Conservation (phyloP, 2,329 filamentous ascomycete species). For the Fusarium domesticum region DNA sequence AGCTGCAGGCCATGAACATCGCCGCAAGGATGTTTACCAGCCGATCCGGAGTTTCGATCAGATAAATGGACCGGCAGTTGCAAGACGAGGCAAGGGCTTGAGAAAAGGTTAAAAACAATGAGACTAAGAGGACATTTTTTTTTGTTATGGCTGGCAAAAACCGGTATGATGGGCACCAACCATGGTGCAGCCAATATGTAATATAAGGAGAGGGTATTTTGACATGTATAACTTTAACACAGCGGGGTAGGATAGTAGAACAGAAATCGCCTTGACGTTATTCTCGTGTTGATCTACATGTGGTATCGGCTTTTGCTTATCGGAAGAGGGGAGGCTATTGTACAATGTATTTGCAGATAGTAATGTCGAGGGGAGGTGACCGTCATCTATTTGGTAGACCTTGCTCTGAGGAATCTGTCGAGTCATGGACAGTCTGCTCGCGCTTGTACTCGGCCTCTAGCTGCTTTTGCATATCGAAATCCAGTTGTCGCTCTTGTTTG, state of each 20-base stretch:
- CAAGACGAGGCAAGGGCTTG: background rate
- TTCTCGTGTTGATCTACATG: constrained; percentile 4
- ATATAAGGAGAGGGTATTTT: constrained; percentile 14
- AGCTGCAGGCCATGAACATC: constrained; percentile 97
- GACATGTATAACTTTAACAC: constrained; percentile 22
- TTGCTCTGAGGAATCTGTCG: constrained; percentile 29
- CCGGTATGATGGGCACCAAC: constrained; percentile 8
- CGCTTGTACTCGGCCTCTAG: constrained; percentile 90
- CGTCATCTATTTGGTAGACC: constrained; percentile 27
- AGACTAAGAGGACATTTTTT: constrained; percentile 10
- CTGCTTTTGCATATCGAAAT: constrained; percentile 87
- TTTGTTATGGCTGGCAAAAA: constrained; percentile 4
- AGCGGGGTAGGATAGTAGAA: constrained; percentile 22
- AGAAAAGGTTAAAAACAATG: constrained; percentile 5
- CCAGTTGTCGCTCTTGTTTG: constrained; percentile 85
- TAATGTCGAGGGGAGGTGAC: background rate
- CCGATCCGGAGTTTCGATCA: constrained; percentile 69
- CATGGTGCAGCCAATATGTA: constrained; percentile 11
- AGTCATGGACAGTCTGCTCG: constrained; percentile 69
- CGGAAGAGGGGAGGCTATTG: constrained; percentile 15
- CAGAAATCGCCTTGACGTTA: constrained; percentile 23
- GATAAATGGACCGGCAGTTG: constrained; percentile 44
- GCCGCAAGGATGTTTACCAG: constrained; percentile 95
- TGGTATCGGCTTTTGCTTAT: too few species aligned
- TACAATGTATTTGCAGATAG: constrained; percentile 5